Base-by-base conservation (phyloP, 192 early-diverging fungal species). In the Rhizophagus clarus region DNA sequence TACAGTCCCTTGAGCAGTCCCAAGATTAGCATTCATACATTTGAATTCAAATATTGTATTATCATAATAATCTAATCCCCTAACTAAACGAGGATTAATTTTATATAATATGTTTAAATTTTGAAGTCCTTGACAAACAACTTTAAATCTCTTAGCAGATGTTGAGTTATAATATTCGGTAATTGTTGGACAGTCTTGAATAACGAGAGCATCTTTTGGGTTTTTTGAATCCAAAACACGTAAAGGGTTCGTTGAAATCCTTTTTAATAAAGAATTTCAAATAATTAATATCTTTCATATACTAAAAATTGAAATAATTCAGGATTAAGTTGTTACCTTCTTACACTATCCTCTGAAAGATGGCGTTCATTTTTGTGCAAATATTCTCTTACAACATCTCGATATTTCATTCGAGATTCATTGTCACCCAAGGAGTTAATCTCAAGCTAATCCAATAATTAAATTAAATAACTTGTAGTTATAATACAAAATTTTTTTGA, bases 61-160 rank as follows among this genome's bases (percentile, higher is more conserved):
- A 70, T 92, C 88, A 75, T 93, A 93, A 63, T 91, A 93, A 56
- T 93, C 92, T n/a, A 93, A 82, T 8, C 92, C 92, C 37, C 92
- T 84, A 32, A 93, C 92, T 31, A 93, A 81, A 24, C 82, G 79
- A 15, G 79, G 79, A 68, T 91, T 88, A 26, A 89, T 40, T 3
- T 80, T 81, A 62, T 87, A 91, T 10, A 90, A 87, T 20, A 93
- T 91, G 0, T 70, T 47, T 20, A 91, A 79, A 0, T 73, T 73
- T 2, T 85, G 76, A 4, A 93, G 82, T 0, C 85, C 85, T 11
- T 70, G 62, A 4, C 76, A 80, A 32, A 93, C 81, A 67, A 84
- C 85, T 3, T 87, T 80, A 76, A 90, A 92, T 28, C 87, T 87
- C 7, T 77, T 28, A 60, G 34, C 71, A 1, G 89, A 88, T 9